A percentile compares a stretch with the other conserved stretches of the same genome.
These are phyloP conservation scores for Solanum hybrid DNA, from an alignment of 305 asterid species.

Conservation along the genomic window DNA sequence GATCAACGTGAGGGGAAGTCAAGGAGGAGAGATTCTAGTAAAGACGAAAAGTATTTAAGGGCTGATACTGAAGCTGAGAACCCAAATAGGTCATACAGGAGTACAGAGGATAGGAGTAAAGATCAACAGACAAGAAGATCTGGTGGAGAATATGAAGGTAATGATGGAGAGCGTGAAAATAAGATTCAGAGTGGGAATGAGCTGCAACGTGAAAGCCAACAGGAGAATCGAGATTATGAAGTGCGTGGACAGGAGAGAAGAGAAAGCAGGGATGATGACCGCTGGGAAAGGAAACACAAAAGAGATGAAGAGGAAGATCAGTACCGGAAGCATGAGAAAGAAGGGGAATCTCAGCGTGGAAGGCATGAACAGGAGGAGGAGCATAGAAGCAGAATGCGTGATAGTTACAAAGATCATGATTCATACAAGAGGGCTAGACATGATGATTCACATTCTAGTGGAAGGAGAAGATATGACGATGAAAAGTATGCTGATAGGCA, in stretches of 20 bases:
- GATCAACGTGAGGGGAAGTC: conserved; percentile 37
- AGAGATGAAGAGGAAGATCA: conserved; percentile 31
- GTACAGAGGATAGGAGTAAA: conserved; percentile 7
- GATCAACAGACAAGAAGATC: conserved; percentile 12
- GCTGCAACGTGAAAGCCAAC: conserved; percentile 17
- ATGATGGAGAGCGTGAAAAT: conserved; percentile 11
- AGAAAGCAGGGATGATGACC: conserved; percentile 35
- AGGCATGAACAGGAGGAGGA: conserved; percentile 33
- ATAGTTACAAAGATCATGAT: conserved; percentile 28
- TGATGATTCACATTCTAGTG: conserved; percentile 48
- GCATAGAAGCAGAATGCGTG: conserved; percentile 25
- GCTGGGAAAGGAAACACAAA: conserved; percentile 36
- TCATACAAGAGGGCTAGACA: conserved; percentile 46
- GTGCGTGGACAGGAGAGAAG: conserved; percentile 29
- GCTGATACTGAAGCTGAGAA: conserved; percentile 14
- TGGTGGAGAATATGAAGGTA: conserved; percentile 16
- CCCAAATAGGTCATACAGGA: conserved; percentile 20
- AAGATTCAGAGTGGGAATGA: conserved; percentile 18
- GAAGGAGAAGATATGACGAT: conserved; percentile 38
- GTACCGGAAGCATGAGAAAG: conserved; percentile 23
- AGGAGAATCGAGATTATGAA: conserved; percentile 25
- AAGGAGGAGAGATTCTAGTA: conserved; percentile 28
- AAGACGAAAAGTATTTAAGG: conserved; percentile 17
- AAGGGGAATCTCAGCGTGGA: conserved; percentile 20
- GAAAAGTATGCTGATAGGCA: conserved; percentile 43